Conservation (phyloP, 192 early-diverging fungal species). For the Tieghemiomyces parasiticus region DNA sequence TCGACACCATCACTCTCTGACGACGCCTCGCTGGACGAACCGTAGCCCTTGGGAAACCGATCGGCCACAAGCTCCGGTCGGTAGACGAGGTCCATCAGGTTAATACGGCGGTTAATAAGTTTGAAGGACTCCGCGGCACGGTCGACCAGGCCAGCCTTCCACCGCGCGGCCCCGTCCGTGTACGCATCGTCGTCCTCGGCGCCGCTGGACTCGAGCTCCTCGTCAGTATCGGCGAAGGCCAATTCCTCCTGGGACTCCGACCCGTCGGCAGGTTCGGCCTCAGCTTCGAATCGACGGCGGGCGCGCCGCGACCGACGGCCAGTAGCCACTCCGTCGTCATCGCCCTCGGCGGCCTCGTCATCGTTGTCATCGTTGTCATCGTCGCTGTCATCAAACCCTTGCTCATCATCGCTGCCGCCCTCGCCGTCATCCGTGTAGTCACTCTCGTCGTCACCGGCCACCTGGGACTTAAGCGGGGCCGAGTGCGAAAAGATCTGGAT, state of each 20-base stretch:
- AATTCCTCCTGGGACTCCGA: conserved; percentile 17
- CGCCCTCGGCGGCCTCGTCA: conserved; percentile 14
- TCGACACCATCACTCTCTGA: too few relatives aligned
- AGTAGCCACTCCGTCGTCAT: conserved; percentile 22
- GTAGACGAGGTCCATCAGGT: conserved; percentile 86
- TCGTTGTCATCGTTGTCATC: conserved; percentile 15
- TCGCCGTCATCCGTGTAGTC: conserved; percentile 26
- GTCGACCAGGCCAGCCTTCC: conserved; percentile 53
- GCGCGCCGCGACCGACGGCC: too few relatives aligned
- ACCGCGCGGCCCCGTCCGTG: too few relatives aligned
- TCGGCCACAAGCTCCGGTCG: conserved; percentile 35
- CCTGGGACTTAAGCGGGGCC: conserved; percentile 18
- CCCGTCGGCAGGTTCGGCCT: too few relatives aligned
- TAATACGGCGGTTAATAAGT: conserved; percentile 33
- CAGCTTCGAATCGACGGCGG: too few relatives aligned
- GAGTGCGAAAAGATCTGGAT: conserved; percentile 29
- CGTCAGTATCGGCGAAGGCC: conserved; percentile 20
- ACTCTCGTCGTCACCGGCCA: conserved; percentile 32
- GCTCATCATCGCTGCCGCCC: conserved; percentile 23
- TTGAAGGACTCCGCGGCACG: conserved; percentile 42
- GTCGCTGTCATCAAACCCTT: conserved; percentile 22
- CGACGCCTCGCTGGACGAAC: too few relatives aligned
- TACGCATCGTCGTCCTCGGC: conserved; percentile 20
- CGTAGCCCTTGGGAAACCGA: conserved; percentile 21
- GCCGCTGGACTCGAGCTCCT: conserved; percentile 18